Evolutionary conservation across 495 filamentous ascomycete species (phyloP).

Genomic region (Xylaria cubensis): DNA sequence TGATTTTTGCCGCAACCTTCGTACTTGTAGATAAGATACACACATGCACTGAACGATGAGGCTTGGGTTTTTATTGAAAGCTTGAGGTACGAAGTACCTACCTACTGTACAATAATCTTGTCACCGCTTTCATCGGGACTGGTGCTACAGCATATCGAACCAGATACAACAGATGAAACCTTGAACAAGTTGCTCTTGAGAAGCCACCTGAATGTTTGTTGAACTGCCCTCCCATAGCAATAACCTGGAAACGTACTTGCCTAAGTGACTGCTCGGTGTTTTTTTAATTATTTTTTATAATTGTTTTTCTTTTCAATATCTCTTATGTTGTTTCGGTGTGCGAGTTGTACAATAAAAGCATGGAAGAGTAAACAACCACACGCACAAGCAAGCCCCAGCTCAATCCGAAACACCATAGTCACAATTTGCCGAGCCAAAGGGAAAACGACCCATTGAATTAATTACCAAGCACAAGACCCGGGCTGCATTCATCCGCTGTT

Average conservation of each 20-base stretch:
- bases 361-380: background rate
- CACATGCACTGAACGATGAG: background rate
- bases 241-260: background rate
- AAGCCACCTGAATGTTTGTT: background rate
- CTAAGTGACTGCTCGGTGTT: no score
- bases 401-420: background rate
- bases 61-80: background rate
- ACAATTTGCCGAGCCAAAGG: constrained; percentile 6
- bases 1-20: no score
- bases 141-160: background rate
- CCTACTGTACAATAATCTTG: background rate
- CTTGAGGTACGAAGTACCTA: background rate
- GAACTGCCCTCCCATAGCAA: background rate
- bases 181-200: background rate
- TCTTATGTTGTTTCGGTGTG: background rate
- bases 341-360: background rate
- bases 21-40: background rate
- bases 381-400: constrained; percentile 5
- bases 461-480: background rate
- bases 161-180: background rate
- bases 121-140: background rate
- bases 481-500: background rate
- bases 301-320: no score
- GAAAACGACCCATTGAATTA: background rate
- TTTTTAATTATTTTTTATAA: no score